Percentiles rank a stretch among this genome's conserved stretches.
Conservation (phyloP, 768 basidiomycete species). For the Megacollybia marginata region DNA sequence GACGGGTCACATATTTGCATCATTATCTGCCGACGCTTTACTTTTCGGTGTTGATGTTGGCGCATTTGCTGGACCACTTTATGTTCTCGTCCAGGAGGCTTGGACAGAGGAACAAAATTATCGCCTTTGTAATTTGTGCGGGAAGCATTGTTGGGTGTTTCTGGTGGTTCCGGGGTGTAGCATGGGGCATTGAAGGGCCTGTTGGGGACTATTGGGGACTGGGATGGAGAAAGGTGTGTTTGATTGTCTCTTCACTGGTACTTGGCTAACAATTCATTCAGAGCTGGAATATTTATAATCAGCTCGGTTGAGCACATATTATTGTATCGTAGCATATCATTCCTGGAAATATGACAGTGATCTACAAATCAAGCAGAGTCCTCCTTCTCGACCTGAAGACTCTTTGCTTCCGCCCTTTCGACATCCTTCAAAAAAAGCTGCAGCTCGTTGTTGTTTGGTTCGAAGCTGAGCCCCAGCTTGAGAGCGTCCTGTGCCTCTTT, state of each 20-base stretch:
- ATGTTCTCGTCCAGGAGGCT: constrained; percentile 73
- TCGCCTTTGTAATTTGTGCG: constrained; percentile 60
- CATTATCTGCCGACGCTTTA: constrained; percentile 97
- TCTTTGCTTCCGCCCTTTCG: not conserved
- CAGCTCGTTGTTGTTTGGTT: constrained; percentile 39
- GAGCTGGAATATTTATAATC: constrained; percentile 25
- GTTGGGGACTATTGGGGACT: constrained; percentile 74
- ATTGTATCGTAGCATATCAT: no score
- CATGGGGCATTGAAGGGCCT: constrained; percentile 90
- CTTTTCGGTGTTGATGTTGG: constrained; percentile 89
- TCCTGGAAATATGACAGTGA: no score
- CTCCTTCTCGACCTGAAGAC: not conserved
- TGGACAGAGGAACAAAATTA: constrained; percentile 55
- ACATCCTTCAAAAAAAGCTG: not conserved
- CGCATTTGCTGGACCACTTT: constrained; percentile 88
- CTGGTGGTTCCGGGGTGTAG: constrained; percentile 91
- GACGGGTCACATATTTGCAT: constrained; percentile 91
- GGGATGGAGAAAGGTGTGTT: constrained; percentile 58
- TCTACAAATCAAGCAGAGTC: not conserved
- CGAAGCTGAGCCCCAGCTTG: constrained; percentile 78
- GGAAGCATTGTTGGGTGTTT: constrained; percentile 65
- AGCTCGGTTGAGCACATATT: not conserved
- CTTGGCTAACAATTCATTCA: constrained; percentile 6
- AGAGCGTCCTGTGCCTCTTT: constrained; percentile 80
- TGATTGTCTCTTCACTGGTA: constrained; percentile 2